Percentiles rank a stretch among this genome's conserved stretches.
These are phyloP conservation scores for Solanum verrucosum DNA, from an alignment of 257 asterid species.

Conservation along the genomic window DNA sequence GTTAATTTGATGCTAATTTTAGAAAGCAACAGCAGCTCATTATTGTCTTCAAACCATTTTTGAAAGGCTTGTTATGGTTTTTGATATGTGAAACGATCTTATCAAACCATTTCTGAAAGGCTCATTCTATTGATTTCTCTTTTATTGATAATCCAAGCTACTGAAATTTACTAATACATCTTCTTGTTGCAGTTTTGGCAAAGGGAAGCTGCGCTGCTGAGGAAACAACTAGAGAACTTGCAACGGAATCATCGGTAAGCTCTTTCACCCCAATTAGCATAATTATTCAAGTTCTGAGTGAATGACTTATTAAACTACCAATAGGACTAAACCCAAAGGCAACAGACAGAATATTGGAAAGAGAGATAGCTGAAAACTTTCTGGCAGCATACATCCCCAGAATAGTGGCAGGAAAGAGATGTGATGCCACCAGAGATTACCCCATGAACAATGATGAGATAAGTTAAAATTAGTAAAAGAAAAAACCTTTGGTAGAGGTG, in stretches of 20 bases:
- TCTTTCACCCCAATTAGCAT: background rate
- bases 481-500: no score
- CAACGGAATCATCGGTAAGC: slow-evolving; percentile 54
- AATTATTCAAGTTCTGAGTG: background rate
- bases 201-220: slow-evolving; percentile 47
- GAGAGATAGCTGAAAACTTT: background rate
- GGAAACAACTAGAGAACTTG: slow-evolving; percentile 55
- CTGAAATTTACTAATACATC: background rate
- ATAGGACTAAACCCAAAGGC: background rate
- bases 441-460: no score
- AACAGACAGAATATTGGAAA: background rate
- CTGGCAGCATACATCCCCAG: background rate
- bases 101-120: background rate
- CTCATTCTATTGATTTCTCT: background rate
- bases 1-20: background rate
- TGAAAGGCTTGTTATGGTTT: background rate
- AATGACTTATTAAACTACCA: background rate
- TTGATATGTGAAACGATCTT: background rate
- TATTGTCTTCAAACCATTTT: background rate
- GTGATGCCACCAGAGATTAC: no score
- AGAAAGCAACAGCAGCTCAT: background rate
- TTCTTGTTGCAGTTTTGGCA: slow-evolving; percentile 53
- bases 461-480: no score
- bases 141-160: background rate
- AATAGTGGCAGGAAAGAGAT: no score